Conservation (phyloP, 352 stramenopile species). For the Stephanocyclus meneghinianus region DNA sequence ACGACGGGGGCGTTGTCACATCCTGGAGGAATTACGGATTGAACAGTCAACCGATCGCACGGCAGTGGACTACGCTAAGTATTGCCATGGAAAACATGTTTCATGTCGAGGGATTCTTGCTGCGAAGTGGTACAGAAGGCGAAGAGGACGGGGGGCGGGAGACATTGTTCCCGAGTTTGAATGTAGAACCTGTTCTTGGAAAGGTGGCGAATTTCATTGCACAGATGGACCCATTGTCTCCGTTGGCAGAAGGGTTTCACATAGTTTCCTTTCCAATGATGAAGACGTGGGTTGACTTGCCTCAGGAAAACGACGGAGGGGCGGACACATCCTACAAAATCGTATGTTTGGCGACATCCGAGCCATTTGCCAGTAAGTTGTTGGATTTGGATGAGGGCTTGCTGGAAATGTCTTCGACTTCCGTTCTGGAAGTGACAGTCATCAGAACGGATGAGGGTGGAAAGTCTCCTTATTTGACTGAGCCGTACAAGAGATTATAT, state of each 20-base stretch:
- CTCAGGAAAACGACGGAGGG: constrained; percentile 10
- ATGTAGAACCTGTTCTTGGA: constrained; percentile 27
- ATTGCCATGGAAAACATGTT: constrained; percentile 59
- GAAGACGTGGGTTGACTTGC: constrained; percentile 45
- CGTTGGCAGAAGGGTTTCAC: constrained; percentile 55
- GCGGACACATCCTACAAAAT: constrained; percentile 30
- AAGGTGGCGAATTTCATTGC: constrained; percentile 40
- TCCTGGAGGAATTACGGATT: constrained; percentile 62
- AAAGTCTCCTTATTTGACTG: constrained; percentile 46
- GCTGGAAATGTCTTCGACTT: constrained; percentile 44
- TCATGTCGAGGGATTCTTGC: constrained; percentile 56
- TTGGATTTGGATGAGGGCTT: constrained; percentile 50
- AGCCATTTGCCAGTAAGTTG: constrained; percentile 52
- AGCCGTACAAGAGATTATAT: constrained; percentile 54
- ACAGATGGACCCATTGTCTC: constrained; percentile 37
- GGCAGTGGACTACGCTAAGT: constrained; percentile 51
- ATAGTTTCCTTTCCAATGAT: constrained; percentile 53
- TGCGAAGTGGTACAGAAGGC: constrained; percentile 5
- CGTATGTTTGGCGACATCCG: constrained; percentile 38
- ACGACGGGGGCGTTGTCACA: background rate
- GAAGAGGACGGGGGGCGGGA: constrained; percentile 16
- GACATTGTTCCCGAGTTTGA: constrained; percentile 30
- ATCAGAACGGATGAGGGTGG: constrained; percentile 25
- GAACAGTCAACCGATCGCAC: constrained; percentile 53
- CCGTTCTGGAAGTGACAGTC: constrained; percentile 51